Percentiles rank a stretch among this genome's conserved stretches.
phyloP scores from a whole-genome alignment of 2,329 filamentous ascomycete species.

The Didymella sp. region DNA sequence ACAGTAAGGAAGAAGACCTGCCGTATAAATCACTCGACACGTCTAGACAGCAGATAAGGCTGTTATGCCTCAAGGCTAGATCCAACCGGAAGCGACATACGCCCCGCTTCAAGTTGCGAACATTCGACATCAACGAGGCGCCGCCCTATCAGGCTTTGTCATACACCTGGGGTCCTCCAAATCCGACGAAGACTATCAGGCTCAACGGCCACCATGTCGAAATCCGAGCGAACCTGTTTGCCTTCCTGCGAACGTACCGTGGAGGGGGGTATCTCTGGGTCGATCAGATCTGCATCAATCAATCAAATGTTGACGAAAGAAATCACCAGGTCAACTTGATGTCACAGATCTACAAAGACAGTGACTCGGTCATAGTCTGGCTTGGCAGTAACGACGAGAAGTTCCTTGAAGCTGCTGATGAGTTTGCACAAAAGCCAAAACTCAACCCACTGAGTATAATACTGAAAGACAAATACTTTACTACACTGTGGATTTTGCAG shows the following conservation, averaged over 20 bases:
- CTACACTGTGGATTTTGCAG: constrained; percentile 2
- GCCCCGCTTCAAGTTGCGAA: not conserved
- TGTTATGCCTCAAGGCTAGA: no score
- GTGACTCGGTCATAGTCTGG: not conserved
- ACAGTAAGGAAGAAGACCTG: no score
- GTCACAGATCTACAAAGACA: not conserved
- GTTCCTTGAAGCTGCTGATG: not conserved
- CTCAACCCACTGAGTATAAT: not conserved
- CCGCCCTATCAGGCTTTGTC: not conserved
- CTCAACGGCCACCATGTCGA: not conserved
- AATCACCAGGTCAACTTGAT: not conserved
- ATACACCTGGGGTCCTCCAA: not conserved
- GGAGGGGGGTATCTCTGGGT: not conserved
- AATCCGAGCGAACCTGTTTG: not conserved
- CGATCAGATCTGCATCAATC: not conserved
- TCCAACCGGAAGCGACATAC: no score
- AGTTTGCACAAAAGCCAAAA: not conserved
- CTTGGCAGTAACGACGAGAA: not conserved
- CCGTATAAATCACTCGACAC: no score
- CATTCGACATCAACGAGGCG: not conserved
- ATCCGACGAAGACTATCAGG: not conserved
- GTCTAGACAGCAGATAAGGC: no score
- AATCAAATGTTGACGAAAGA: not conserved
- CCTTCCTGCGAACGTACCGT: not conserved
- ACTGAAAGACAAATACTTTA: not conserved